Evolutionary conservation across 805 yeast genomes (phyloP).

Genomic region (Ogataea philodendri): DNA sequence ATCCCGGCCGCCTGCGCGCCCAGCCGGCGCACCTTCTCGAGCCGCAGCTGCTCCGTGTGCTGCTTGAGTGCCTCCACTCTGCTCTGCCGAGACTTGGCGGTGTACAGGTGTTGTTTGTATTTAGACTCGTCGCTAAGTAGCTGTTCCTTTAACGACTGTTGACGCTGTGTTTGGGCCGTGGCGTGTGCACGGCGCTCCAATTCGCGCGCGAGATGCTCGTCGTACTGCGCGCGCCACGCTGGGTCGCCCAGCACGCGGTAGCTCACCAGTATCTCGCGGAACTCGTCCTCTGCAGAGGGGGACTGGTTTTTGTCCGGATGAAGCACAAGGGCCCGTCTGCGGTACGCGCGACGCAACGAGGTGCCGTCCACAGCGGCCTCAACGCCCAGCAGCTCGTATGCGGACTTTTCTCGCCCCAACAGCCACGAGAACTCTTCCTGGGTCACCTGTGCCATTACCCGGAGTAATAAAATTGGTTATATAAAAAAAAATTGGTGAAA

Average conservation of each 20-base stretch:
- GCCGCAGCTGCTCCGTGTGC: conserved; percentile 21
- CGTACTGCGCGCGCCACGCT: conserved; percentile 23
- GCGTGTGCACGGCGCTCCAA: conserved; percentile 3
- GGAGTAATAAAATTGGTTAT: conserved; percentile 3
- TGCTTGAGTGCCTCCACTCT: conserved; percentile 21
- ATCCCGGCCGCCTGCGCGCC: conserved; percentile 3
- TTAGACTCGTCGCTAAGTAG: conserved; percentile 33
- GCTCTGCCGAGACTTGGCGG: conserved; percentile 4
- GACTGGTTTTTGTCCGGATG: conserved; percentile 38
- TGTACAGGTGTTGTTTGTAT: conserved; percentile 18
- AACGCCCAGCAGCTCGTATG: conserved; percentile 19
- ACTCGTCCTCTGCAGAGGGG: conserved; percentile 27
- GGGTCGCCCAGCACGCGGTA: conserved; percentile 24
- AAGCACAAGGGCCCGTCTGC: conserved; percentile 30
- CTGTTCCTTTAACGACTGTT: conserved; percentile 26
- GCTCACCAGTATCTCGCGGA: conserved; percentile 31
- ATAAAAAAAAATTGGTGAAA: conserved; percentile 1
- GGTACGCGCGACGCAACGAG: conserved; percentile 29
- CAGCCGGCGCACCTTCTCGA: conserved; percentile 14
- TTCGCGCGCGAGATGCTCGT: conserved; percentile 14
- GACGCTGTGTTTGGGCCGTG: conserved; percentile 8
- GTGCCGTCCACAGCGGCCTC: background rate
- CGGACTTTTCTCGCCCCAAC: conserved; percentile 14
- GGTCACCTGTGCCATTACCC: conserved; percentile 14
- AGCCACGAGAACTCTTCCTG: conserved; percentile 24